Conservation (phyloP, 2,329 filamentous ascomycete genomes). For the Colletotrichum shisoi region DNA sequence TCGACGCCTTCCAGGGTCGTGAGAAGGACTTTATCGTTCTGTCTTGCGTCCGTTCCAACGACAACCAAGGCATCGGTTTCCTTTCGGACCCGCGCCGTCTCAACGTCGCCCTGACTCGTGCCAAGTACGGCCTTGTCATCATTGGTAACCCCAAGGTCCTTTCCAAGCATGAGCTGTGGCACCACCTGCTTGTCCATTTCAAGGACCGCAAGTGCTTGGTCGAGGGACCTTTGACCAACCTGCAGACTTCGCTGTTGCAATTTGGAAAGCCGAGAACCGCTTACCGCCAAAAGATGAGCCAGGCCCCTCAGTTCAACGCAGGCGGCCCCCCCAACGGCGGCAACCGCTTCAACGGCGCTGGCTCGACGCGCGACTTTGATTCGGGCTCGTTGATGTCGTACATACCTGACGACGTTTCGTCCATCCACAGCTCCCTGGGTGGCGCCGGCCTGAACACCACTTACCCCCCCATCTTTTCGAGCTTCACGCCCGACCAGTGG, state of each 20-base stretch:
- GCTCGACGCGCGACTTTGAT: conserved; percentile 66
- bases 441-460: conserved; percentile 81
- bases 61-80: conserved; percentile 99
- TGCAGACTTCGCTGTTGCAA: conserved; percentile 94
- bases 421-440: conserved; percentile 90
- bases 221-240: conserved; percentile 90
- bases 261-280: conserved; percentile 93
- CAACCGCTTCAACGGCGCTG: conserved; percentile 43
- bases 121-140: conserved; percentile 95
- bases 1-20: conserved; percentile 97
- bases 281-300: conserved; percentile 83
- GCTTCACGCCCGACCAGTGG: conserved; percentile 88
- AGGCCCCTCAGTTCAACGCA: conserved; percentile 74
- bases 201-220: conserved; percentile 96
- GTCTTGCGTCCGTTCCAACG: conserved; percentile 97
- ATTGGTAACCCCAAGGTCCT: conserved; percentile 97
- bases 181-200: conserved; percentile 92
- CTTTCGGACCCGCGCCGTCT: conserved; percentile 95
- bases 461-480: conserved; percentile 94
- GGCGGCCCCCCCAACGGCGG: conserved; percentile 46
- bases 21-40: conserved; percentile 99
- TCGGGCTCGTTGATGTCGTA: conserved; percentile 91
- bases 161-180: conserved; percentile 97
- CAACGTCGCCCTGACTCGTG: conserved; percentile 95
- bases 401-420: conserved; percentile 96